These are phyloP conservation scores for Acer yangbiense DNA, from an alignment of 345 rosid genomes.

Conservation along the genomic window DNA sequence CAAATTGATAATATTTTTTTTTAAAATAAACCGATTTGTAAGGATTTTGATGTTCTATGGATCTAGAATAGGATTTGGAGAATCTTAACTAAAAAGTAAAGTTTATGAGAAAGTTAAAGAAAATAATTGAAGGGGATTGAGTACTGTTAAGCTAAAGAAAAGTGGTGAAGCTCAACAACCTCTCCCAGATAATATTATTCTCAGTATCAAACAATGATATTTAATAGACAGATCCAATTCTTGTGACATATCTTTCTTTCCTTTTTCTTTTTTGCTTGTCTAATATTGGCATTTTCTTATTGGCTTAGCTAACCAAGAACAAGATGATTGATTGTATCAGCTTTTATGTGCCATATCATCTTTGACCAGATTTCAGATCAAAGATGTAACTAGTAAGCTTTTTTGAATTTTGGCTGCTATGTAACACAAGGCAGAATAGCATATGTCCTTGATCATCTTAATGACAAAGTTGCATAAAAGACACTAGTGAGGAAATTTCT, in stretches of 20 bases:
- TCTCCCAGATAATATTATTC: background rate
- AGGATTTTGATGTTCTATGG: background rate
- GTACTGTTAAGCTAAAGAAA: background rate
- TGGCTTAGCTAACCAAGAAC: background rate
- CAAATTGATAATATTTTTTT: too few relatives aligned
- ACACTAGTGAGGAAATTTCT: background rate
- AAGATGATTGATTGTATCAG: too few relatives aligned
- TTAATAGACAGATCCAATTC: too few relatives aligned
- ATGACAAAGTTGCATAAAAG: background rate
- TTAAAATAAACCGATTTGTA: too few relatives aligned
- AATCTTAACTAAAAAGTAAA: background rate
- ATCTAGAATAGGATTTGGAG: background rate
- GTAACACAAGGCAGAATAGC: background rate
- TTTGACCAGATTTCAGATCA: background rate
- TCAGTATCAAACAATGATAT: too few relatives aligned
- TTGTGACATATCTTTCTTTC: background rate
- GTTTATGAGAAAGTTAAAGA: background rate
- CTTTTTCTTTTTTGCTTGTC: too few relatives aligned
- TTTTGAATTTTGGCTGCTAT: background rate
- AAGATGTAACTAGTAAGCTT: background rate
- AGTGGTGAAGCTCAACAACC: background rate
- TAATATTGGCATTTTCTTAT: background rate
- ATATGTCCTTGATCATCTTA: too few relatives aligned
- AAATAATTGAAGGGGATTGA: background rate
- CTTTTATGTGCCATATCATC: background rate